phyloP scores from a whole-genome alignment of 2,329 filamentous ascomycete species.

The Fusarium sp. region DNA sequence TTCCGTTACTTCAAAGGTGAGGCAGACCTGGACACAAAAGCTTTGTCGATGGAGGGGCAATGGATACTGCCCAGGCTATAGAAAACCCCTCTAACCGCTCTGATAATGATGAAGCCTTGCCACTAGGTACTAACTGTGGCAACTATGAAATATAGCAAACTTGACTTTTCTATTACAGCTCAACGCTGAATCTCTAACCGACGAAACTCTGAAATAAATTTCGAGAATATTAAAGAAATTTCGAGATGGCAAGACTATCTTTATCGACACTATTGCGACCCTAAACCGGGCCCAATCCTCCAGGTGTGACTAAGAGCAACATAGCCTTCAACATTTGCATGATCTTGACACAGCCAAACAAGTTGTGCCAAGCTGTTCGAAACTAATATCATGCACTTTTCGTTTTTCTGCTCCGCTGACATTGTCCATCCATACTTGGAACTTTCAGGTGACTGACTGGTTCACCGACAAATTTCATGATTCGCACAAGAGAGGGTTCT shows the following conservation, averaged over 20 bases:
- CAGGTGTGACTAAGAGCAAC: constrained; percentile 37
- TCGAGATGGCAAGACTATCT: not conserved
- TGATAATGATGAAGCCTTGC: constrained; percentile 16
- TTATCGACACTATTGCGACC: not conserved
- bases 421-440: not conserved
- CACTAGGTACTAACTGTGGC: not conserved
- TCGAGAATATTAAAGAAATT: constrained; percentile 11
- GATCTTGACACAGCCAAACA: constrained; percentile 43
- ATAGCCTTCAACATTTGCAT: constrained; percentile 37
- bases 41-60: constrained; percentile 20
- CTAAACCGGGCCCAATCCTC: constrained; percentile 15
- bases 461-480: constrained; percentile 30
- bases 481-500: not conserved
- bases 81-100: constrained; percentile 5
- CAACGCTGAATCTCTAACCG: not conserved
- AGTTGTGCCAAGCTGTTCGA: constrained; percentile 26
- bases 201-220: not conserved
- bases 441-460: constrained; percentile 4
- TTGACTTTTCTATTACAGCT: constrained; percentile 2
- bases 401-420: constrained; percentile 15
- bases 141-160: not conserved
- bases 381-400: constrained; percentile 36
- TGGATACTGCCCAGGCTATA: not conserved
- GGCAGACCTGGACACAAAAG: constrained; percentile 4
- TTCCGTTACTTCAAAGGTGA: not conserved